phyloP scores from a whole-genome alignment of 1,284 basidiomycete genomes.

The Quambalaria eucalypti region DNA sequence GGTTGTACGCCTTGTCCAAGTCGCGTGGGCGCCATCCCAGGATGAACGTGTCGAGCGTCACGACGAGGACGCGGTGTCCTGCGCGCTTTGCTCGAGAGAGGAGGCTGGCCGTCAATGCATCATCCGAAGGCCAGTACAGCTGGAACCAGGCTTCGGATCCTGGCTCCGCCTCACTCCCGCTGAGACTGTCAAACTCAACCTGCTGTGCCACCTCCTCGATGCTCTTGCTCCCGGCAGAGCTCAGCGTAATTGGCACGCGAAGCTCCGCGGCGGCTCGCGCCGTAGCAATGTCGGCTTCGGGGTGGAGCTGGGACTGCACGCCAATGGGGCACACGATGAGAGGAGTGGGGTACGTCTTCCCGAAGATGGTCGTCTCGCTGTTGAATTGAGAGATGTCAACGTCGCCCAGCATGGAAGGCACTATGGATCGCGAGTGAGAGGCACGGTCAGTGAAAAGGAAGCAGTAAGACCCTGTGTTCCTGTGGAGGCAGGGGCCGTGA shows the following conservation, averaged over 20 bases:
- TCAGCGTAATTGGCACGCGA: slow-evolving; percentile 27
- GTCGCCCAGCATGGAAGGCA: slow-evolving; percentile 23
- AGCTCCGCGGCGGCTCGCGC: slow-evolving; percentile 19
- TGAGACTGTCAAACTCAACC: slow-evolving; percentile 10
- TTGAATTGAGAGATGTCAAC: slow-evolving; percentile 19
- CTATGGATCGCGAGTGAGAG: too few species aligned
- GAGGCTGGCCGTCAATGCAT: slow-evolving; percentile 60
- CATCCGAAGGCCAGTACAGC: slow-evolving; percentile 53
- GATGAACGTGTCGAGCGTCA: slow-evolving; percentile 37
- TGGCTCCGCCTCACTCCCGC: slow-evolving; percentile 7
- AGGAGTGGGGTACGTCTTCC: slow-evolving; percentile 19
- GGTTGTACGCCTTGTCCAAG: slow-evolving; percentile 51
- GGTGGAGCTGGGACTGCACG: slow-evolving; percentile 28
- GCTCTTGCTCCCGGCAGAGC: slow-evolving; percentile 22
- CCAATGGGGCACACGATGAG: slow-evolving; percentile 36
- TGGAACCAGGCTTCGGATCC: slow-evolving; percentile 31
- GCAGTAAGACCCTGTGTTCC: too few species aligned
- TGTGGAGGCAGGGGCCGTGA: too few species aligned
- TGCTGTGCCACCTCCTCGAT: slow-evolving; percentile 23
- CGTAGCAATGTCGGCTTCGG: slow-evolving; percentile 21
- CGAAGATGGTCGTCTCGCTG: slow-evolving; percentile 15
- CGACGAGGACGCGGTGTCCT: slow-evolving; percentile 60
- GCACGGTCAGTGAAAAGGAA: too few species aligned
- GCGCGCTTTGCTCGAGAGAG: slow-evolving; percentile 59
- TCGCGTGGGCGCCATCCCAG: slow-evolving; percentile 21